Conservation (phyloP, 2,329 filamentous ascomycete species). For the Calonectria pauciramosa region DNA sequence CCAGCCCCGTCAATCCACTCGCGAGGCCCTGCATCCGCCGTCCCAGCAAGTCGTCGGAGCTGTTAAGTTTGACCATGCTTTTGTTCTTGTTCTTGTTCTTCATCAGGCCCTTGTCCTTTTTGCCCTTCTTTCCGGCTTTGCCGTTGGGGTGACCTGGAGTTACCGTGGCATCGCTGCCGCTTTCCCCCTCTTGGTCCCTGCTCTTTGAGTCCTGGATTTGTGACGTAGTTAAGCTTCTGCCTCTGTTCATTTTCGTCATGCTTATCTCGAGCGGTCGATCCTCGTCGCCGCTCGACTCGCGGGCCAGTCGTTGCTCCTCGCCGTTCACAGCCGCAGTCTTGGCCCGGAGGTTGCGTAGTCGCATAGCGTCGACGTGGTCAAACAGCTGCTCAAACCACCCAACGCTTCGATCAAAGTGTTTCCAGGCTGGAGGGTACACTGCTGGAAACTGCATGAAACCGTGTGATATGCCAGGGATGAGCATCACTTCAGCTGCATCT, state of each 20-base stretch:
- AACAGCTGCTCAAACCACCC: constrained; percentile 89
- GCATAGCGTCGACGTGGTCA: constrained; percentile 60
- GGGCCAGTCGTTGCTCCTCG: constrained; percentile 45
- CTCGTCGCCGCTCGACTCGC: constrained; percentile 81
- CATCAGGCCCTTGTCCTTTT: constrained; percentile 46
- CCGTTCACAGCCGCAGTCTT: constrained; percentile 37
- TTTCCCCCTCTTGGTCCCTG: constrained; percentile 35
- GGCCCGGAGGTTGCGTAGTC: constrained; percentile 43
- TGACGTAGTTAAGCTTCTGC: constrained; percentile 46
- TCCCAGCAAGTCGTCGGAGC: constrained; percentile 69
- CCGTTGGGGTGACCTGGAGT: constrained; percentile 40
- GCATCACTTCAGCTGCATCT: constrained; percentile 75
- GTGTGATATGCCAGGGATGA: constrained; percentile 92
- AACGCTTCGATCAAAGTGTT: constrained; percentile 83
- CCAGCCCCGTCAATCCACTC: constrained; percentile 64
- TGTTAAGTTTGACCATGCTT: constrained; percentile 67
- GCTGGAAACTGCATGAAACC: constrained; percentile 94
- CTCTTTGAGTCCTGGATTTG: constrained; percentile 28
- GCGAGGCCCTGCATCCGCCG: constrained; percentile 71
- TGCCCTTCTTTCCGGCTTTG: constrained; percentile 39
- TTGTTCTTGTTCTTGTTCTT: constrained; percentile 59
- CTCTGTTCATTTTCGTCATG: constrained; percentile 64
- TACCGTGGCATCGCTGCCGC: constrained; percentile 33
- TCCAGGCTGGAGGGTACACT: constrained; percentile 92
- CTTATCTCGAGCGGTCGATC: constrained; percentile 87